Percentiles rank a stretch among this genome's conserved stretches.
Evolutionary conservation across 192 early-diverging fungal species (phyloP).

Genomic region (Neocallimastix lanati): DNA sequence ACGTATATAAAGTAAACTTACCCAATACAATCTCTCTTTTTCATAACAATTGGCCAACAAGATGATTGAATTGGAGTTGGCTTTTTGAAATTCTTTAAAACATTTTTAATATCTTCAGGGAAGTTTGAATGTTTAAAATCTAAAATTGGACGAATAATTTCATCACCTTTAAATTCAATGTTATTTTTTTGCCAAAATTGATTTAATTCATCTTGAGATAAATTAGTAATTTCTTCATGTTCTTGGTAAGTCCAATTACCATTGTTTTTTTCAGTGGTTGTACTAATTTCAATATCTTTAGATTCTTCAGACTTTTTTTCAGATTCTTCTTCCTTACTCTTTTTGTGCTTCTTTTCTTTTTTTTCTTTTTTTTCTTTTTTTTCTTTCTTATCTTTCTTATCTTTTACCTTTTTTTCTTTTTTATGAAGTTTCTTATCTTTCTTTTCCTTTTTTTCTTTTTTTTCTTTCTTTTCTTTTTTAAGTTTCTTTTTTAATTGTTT

Average conservation of each 20-base stretch:
- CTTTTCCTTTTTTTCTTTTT: slow-evolving; percentile 15
- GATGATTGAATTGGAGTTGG: slow-evolving; percentile 88
- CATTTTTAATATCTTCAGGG: slow-evolving; percentile 38
- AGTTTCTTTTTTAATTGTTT: slow-evolving; percentile 2
- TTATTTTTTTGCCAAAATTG: slow-evolving; percentile 16
- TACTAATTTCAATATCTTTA: not conserved
- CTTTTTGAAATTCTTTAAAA: slow-evolving; percentile 46
- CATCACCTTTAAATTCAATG: slow-evolving; percentile 14
- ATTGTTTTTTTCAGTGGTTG: slow-evolving; percentile 17
- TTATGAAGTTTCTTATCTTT: slow-evolving; percentile 11
- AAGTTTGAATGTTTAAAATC: slow-evolving; percentile 60
- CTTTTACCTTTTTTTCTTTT: slow-evolving; percentile 10
- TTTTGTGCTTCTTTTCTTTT: not conserved
- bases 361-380: slow-evolving; percentile 21
- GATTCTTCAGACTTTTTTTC: not conserved
- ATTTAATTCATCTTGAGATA: slow-evolving; percentile 7
- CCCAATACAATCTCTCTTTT: slow-evolving; percentile 70
- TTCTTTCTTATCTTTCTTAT: slow-evolving; percentile 11
- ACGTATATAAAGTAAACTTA: not conserved
- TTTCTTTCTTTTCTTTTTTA: slow-evolving; percentile 5
- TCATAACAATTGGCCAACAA: slow-evolving; percentile 76
- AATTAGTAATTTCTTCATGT: not conserved
- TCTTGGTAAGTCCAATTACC: slow-evolving; percentile 11
- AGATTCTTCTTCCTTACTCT: not conserved
- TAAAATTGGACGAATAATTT: slow-evolving; percentile 38